Conservation (phyloP, 371 early-diverging fungal species). For the Mortierella sp. region DNA sequence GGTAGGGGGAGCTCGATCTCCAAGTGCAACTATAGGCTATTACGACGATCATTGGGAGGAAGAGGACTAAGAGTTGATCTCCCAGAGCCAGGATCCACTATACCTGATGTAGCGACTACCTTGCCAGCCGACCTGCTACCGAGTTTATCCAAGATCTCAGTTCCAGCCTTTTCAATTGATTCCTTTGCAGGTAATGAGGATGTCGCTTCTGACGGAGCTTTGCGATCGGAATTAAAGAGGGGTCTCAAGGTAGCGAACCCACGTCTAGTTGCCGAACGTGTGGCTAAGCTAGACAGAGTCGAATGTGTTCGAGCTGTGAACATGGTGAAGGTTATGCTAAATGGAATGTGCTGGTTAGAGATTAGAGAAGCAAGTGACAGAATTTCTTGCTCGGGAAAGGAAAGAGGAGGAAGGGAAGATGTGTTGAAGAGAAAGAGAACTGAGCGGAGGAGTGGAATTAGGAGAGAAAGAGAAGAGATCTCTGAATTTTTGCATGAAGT, state of each 20-base stretch:
- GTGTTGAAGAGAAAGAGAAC: background rate
- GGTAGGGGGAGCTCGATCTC: no score
- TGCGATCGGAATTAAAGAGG: constrained; percentile 10
- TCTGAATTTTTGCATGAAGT: no score
- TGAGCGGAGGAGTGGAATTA: background rate
- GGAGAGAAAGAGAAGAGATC: background rate
- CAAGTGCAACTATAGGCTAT: no score
- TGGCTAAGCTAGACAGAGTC: constrained; percentile 14
- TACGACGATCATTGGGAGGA: background rate
- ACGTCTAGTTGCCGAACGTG: constrained; percentile 4
- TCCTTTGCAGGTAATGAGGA: constrained; percentile 23
- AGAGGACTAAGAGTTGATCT: background rate
- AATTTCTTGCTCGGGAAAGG: background rate
- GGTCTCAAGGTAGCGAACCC: constrained; percentile 25
- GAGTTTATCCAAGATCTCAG: constrained; percentile 36
- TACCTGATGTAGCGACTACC: constrained; percentile 38
- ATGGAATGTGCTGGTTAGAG: no score
- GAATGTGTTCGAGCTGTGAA: constrained; percentile 1
- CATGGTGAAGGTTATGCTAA: background rate
- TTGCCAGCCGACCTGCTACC: constrained; percentile 39
- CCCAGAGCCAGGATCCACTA: background rate
- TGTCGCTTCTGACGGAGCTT: background rate
- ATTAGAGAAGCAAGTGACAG: background rate
- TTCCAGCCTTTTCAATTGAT: constrained; percentile 38
- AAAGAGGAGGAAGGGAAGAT: no score